Percentiles rank a stretch among this genome's conserved stretches.
Conservation (phyloP, 2,329 filamentous ascomycete genomes). For the Diaporthe sp. region DNA sequence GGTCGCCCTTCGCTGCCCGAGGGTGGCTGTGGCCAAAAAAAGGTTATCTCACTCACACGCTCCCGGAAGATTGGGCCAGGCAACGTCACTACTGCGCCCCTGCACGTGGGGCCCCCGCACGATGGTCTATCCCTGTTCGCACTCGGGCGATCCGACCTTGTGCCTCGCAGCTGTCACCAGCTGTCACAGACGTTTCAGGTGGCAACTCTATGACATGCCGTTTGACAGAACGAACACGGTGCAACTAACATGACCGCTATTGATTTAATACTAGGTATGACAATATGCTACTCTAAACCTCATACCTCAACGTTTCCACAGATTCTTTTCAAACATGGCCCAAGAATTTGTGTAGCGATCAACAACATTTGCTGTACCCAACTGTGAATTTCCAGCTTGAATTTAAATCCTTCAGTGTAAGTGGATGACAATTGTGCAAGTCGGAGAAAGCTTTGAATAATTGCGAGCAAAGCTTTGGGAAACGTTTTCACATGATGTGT, state of each 20-base stretch:
- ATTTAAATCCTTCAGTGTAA: background rate
- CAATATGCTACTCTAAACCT: too few relatives aligned
- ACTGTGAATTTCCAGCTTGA: background rate
- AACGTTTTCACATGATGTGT: background rate
- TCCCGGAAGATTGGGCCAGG: slow-evolving; percentile 1
- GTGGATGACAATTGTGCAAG: background rate
- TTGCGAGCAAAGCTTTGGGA: too few relatives aligned
- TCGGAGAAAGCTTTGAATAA: background rate
- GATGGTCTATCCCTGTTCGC: slow-evolving; percentile 7
- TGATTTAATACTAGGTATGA: background rate
- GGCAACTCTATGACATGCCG: background rate
- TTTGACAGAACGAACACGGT: background rate
- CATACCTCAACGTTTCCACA: background rate
- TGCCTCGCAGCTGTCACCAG: slow-evolving; percentile 10
- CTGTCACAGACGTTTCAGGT: background rate
- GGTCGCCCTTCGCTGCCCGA: slow-evolving; percentile 9
- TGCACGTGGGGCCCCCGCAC: slow-evolving; percentile 1
- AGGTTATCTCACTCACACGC: background rate
- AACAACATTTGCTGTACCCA: background rate
- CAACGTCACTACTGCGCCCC: slow-evolving; percentile 35
- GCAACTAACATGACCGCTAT: background rate
- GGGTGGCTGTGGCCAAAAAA: slow-evolving; percentile 30
- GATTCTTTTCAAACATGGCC: background rate
- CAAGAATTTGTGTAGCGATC: background rate
- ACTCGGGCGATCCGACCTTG: background rate